Base-by-base conservation (phyloP, 1,284 basidiomycete species). In the Meira miltonrushii region DNA sequence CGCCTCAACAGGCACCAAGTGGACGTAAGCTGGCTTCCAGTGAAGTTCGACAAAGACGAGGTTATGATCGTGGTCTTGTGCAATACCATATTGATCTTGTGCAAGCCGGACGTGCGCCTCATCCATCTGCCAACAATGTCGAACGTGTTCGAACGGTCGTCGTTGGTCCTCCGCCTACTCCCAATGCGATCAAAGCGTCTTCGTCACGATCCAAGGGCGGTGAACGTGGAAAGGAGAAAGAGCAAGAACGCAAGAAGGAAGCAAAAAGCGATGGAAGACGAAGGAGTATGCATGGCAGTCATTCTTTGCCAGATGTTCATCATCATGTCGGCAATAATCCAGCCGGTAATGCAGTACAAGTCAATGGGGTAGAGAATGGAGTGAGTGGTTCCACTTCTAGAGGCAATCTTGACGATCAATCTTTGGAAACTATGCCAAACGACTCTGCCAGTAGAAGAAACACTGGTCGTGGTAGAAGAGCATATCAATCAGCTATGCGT, bases 91-190 rank as follows among this genome's bases (percentile, higher is more conserved):
- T 74, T 51, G 49, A 59, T 3, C 54, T 77, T n/a, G 64, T 64
- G 2, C 62, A 65, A 17, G 46, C 57, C n/a, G 74, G 74, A 19
- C 62, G 63, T 19, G 69, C 62, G 33, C 72, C 72, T 4, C 61
- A 64, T 37, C 59, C 65, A 0, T 43, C 62, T 25, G 64, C 71
- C 38, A 70, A 78, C 61, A 69, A 69, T 23, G 72, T 75, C 19
- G 75, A 78, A 55, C 66, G 74, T 5, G 50, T 69, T 38, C 62
- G 72, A 10, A 74, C 71, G 12, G 68, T 65, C 5, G 67, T 76
- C 21, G 72, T 78, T 11, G 75, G 75, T 1, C 75, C 75, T 0
- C 61, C 68, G 13, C 68, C 68, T 33, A 46, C 47, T 44, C 48
- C 25, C 6, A 37, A 21, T 11, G 17, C 43, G 13, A 15, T 23